Evolutionary conservation across 768 basidiomycete genomes (phyloP), one percentile per base, ranked within the genome.

Genomic region (Termitomyces sp.): DNA sequence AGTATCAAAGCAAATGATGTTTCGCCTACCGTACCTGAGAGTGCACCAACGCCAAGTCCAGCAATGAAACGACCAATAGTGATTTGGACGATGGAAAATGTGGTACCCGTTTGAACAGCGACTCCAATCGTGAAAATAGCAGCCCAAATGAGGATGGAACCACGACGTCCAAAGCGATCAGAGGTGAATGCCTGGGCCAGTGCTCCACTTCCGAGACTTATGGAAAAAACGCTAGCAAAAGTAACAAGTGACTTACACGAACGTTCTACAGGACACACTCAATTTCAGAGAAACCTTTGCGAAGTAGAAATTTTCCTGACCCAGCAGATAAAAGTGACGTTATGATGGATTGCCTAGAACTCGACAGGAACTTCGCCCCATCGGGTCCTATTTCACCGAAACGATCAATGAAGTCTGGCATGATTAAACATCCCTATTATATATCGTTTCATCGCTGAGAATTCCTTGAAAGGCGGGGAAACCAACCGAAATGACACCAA

Each of bases 261-360:
- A 83, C 1, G 81, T 84, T 53, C 84, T 83, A 54, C 4, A 32
- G 47, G 4, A 5, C 31, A 15, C 40, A 34, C 20, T 20, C 2
- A 12, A 29, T 36, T 36, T 20, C 11, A 53, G n/a, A 32, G 8
- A 15, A 11, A 20, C 10, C 1, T 38, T 12, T 12, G 6, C 4
- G 7, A 20, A 31, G 5, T 8, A 20, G 8, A 20, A 12, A 20
- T 43, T n/a, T 9, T 42, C 67, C 83, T 37, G 68, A 86, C 86
- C 89, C 89, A 32, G 88, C 90, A 20, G 88, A 91, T 6, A 92
- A 76, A 4, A 91, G 78, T 7, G 89, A 92, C 0, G 90, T 90
- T 57, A 92, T 92, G 54, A 91, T 87, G 0, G 87, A 88, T 67
- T 91, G 87, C 40, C 88, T 78, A 31, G 83, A 82, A 61, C 82